These are phyloP conservation scores for Rhexocercosporidium sp. DNA, from an alignment of 2,329 filamentous ascomycete species.

Conservation along the genomic window DNA sequence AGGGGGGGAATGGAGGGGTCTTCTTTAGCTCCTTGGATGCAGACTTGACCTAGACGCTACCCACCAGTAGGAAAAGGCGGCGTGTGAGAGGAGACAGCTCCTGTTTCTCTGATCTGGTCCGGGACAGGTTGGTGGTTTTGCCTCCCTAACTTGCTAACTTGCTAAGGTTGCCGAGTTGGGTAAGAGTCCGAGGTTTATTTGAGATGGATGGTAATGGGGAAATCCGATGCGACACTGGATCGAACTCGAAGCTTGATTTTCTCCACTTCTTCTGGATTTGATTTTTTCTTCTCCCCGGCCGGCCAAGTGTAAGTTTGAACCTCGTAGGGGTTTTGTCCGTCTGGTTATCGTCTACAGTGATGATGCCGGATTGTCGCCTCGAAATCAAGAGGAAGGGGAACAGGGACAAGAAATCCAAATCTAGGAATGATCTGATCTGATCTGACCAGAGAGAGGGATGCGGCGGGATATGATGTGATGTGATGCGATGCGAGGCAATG, in stretches of 20 bases:
- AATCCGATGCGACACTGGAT: neutral
- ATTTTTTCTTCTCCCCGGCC: neutral
- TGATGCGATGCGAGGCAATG: neutral
- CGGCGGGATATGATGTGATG: neutral
- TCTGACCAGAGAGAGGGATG: neutral
- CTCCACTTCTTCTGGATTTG: neutral
- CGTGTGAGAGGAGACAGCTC: neutral
- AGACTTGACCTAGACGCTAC: neutral
- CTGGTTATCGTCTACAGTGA: neutral
- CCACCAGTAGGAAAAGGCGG: neutral
- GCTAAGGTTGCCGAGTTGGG: neutral
- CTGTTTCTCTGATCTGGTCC: neutral
- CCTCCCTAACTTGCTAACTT: neutral
- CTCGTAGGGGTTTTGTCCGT: no score
- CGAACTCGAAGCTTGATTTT: neutral
- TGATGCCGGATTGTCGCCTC: neutral
- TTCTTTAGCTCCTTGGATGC: neutral
- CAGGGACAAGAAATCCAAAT: neutral
- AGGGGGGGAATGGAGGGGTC: neutral
- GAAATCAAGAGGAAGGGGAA: neutral
- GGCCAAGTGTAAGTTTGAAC: neutral
- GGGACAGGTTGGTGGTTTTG: neutral
- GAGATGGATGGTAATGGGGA: conserved; percentile 4
- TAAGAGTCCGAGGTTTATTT: neutral
- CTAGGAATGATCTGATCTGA: neutral